phyloP scores from a whole-genome alignment of 2,329 filamentous ascomycete genomes.

The Cyclaneusma minus region DNA sequence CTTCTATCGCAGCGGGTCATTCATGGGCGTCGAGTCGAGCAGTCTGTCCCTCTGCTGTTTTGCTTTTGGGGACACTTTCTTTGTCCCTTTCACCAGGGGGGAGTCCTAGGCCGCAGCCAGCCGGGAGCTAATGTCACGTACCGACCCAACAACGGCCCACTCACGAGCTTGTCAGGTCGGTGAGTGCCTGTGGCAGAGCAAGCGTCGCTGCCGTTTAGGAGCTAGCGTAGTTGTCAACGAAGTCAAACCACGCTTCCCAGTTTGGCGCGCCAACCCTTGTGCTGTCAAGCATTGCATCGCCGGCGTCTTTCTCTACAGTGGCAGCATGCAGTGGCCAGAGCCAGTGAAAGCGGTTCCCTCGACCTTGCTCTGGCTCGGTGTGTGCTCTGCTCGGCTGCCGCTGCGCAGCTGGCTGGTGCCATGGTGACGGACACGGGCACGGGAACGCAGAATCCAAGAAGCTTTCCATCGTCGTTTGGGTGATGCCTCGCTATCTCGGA shows the following conservation, averaged over 20 bases:
- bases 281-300: conserved; percentile 14
- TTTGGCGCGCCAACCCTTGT: conserved; percentile 9
- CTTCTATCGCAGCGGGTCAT: no score
- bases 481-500: conserved; percentile 1
- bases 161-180: no score
- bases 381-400: no score
- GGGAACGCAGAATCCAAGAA: conserved; percentile 17
- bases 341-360: conserved; percentile 16
- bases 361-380: conserved; percentile 13
- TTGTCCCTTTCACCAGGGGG: conserved; percentile 26
- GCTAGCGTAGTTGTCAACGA: conserved; percentile 14
- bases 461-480: conserved; percentile 12
- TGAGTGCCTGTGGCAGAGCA: no score
- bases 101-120: conserved; percentile 13
- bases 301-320: conserved; percentile 11
- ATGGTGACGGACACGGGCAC: conserved; percentile 14
- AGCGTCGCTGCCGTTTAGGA: conserved; percentile 15
- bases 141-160: no score
- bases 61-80: conserved; percentile 24
- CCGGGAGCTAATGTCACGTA: conserved; percentile 31
- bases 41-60: conserved; percentile 19
- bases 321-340: conserved; percentile 9
- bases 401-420: conserved; percentile 11
- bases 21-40: conserved; percentile 42
- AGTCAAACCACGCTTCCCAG: conserved; percentile 17